These are phyloP conservation scores for Phlyctochytrium planicorne DNA, from an alignment of 192 early-diverging fungal genomes.

Conservation along the genomic window DNA sequence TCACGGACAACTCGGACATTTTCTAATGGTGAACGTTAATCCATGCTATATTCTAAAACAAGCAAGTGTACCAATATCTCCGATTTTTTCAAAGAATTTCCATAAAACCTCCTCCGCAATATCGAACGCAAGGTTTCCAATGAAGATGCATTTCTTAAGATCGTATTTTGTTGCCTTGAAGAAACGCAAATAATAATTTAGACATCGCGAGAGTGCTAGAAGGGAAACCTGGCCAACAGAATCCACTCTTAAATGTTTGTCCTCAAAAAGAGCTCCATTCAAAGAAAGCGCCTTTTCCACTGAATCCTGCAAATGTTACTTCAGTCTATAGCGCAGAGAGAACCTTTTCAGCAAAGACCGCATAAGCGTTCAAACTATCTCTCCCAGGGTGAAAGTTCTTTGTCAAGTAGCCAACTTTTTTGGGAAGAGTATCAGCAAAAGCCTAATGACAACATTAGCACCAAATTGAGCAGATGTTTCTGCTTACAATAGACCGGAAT, in stretches of 20 bases:
- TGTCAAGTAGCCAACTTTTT: slow-evolving; percentile 80
- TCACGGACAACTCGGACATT: slow-evolving; percentile 87
- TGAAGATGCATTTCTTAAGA: slow-evolving; percentile 66
- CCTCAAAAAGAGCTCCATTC: slow-evolving; percentile 80
- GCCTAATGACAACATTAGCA: slow-evolving; percentile 37
- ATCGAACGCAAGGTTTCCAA: slow-evolving; percentile 58
- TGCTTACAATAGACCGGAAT: slow-evolving; percentile 82
- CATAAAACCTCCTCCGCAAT: slow-evolving; percentile 46
- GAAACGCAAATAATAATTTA: neutral
- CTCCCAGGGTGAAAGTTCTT: slow-evolving; percentile 83
- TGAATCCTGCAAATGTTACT: slow-evolving; percentile 31
- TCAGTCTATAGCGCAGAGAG: neutral
- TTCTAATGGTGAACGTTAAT: slow-evolving; percentile 69
- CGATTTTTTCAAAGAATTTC: slow-evolving; percentile 44
- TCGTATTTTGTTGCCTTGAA: slow-evolving; percentile 39
- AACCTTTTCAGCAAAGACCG: slow-evolving; percentile 67
- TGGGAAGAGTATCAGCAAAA: slow-evolving; percentile 64
- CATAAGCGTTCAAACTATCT: slow-evolving; percentile 85
- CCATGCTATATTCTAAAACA: neutral
- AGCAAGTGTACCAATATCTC: slow-evolving; percentile 43
- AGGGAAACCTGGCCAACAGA: slow-evolving; percentile 10
- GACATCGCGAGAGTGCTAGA: neutral
- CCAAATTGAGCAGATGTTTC: too few species aligned
- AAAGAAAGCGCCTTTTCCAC: slow-evolving; percentile 63
- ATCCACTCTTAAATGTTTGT: slow-evolving; percentile 88